These are phyloP conservation scores for Trametes gibbosa DNA, from an alignment of 768 basidiomycete genomes.

Conservation along the genomic window DNA sequence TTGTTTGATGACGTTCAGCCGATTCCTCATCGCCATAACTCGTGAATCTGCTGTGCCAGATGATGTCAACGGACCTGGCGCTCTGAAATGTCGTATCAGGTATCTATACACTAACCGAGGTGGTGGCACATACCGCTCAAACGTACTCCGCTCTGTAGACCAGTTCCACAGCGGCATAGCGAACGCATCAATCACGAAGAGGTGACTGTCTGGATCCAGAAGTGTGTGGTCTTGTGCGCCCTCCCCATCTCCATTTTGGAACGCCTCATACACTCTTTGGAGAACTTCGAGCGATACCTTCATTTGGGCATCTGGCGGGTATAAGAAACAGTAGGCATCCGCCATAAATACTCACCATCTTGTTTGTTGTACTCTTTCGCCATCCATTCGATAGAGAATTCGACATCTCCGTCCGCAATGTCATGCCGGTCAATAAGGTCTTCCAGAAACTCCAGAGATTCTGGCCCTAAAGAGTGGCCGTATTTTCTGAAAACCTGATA, in stretches of 20 bases:
- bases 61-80: conserved; percentile 55
- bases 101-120: neutral
- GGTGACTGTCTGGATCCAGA: conserved; percentile 77
- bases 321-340: neutral
- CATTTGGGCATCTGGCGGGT: conserved; percentile 68
- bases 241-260: conserved; percentile 60
- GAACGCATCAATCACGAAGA: conserved; percentile 85
- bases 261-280: conserved; percentile 67
- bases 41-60: conserved; percentile 84
- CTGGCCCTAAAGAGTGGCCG: conserved; percentile 82
- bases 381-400: conserved; percentile 73
- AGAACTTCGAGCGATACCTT: conserved; percentile 72
- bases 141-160: conserved; percentile 81
- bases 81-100: conserved; percentile 35
- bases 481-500: conserved; percentile 81
- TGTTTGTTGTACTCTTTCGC: conserved; percentile 89
- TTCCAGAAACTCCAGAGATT: conserved; percentile 69
- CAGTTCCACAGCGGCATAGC: conserved; percentile 96
- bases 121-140: conserved; percentile 65
- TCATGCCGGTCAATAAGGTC: conserved; percentile 68
- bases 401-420: conserved; percentile 65
- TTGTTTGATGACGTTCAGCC: conserved; percentile 89
- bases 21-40: conserved; percentile 74
- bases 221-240: conserved; percentile 52
- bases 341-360: conserved; percentile 53